These are phyloP conservation scores for Amaranthus tricolor DNA, from an alignment of 179 eudicot species.

Conservation along the genomic window DNA sequence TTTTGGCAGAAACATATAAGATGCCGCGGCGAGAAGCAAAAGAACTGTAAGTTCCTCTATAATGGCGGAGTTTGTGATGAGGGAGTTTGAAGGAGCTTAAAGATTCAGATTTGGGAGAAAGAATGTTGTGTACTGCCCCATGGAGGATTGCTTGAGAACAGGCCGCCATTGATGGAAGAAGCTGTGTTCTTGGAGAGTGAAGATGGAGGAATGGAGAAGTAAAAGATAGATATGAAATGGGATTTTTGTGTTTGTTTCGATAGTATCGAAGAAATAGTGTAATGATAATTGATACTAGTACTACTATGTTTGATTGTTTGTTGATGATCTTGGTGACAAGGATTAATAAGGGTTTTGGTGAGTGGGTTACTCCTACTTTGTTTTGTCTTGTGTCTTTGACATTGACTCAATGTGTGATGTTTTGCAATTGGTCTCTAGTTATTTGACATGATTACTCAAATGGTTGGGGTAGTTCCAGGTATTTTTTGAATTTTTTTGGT, in stretches of 20 bases:
- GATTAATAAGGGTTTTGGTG: neutral
- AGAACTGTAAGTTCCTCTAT: neutral
- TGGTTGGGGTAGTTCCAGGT: no score
- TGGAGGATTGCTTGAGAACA: slow-evolving; percentile 23
- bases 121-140: slow-evolving; percentile 16
- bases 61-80: slow-evolving; percentile 18
- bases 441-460: no score
- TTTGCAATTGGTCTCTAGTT: no score
- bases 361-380: neutral
- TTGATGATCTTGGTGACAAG: neutral
- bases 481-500: no score
- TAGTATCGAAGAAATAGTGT: slow-evolving; percentile 20
- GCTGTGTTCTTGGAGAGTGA: neutral
- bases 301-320: neutral
- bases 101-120: slow-evolving; percentile 6
- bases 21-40: slow-evolving; percentile 17
- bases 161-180: slow-evolving; percentile 13
- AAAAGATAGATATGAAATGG: neutral
- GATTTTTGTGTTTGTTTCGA: slow-evolving; percentile 2
- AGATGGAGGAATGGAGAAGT: no score
- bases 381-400: no score
- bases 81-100: neutral
- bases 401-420: no score
- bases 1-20: slow-evolving; percentile 16
- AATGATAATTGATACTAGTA: neutral